Conservation (phyloP, 208 protist species). For the Naegleria gruberi region DNA sequence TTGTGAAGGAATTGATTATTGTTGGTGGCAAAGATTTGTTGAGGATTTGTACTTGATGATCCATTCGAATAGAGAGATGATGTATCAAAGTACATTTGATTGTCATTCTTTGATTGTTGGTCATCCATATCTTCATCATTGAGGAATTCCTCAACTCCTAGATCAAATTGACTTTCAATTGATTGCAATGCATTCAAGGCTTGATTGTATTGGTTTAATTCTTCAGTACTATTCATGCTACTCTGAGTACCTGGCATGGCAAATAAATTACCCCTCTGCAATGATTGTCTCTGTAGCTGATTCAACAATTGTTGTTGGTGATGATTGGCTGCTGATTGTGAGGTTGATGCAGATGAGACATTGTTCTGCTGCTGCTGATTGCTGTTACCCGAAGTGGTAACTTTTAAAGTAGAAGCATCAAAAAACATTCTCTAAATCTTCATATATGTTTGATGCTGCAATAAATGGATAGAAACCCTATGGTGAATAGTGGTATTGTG, state of each 20-base stretch:
- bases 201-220: background rate
- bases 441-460: too few species aligned
- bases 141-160: background rate
- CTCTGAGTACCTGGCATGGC: background rate
- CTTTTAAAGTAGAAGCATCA: too few species aligned
- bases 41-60: background rate
- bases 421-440: too few species aligned
- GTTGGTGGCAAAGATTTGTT: background rate
- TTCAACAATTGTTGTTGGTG: background rate
- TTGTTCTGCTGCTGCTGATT: too few species aligned
- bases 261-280: background rate
- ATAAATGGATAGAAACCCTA: too few species aligned
- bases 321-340: background rate
- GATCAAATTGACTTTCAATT: background rate
- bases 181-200: background rate
- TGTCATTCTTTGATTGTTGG: background rate
- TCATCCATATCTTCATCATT: background rate
- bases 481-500: too few species aligned
- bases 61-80: background rate
- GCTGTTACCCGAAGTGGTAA: too few species aligned
- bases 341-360: background rate
- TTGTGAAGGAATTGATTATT: background rate
- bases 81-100: background rate
- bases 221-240: background rate
- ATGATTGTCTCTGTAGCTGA: too few species aligned